Base-by-base conservation (phyloP, 1,139 yeast genomes). In the Protomyces gravidus region DNA sequence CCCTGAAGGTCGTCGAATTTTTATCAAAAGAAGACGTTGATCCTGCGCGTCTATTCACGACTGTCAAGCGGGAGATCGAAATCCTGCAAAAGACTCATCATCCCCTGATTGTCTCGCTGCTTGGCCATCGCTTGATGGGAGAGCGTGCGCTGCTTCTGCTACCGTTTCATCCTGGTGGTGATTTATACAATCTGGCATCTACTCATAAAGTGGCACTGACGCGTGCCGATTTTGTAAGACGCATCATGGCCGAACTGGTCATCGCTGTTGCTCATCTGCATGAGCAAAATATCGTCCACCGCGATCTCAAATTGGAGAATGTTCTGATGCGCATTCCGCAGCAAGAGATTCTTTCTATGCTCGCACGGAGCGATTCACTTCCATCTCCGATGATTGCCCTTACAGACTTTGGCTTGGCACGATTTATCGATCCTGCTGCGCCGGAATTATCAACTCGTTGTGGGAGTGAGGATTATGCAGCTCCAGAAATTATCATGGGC, bases 401-500 rank as follows among this genome's bases (percentile, higher is more conserved):
- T 47, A 85, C 95, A 0, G 98, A 92, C 74, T 84, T 92, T 72
- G 98, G 98, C 0, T 77, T 92, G 27, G 85, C 96, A 13, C 84
- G 89, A 66, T 75, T 77, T 59, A 78, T 90, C 21, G 80, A 79
- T 51, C 78, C 80, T 1, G 76, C 74, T 0, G 76, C 80, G 63
- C 88, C 89, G 45, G 67, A 85, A 61, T 76, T 94, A 28, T 78
- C 85, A 1, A 90, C 97, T 0, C 74, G 97, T 62, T 92, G 98
- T 72, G 98, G 98, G 0, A 86, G 96, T 0, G 96, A 89, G 65
- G 97, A 92, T 70, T 92, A 92, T 67, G 95, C 92, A 1, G 84
- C 96, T 0, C 98, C 97, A 0, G 98, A 92, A 70, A 75, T 92
- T 36, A 75, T 92, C 45, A 82, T 92, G 83, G 97, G 97, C 0